Conservation (phyloP, 1,139 yeast genomes). For the Ogataea hybrid region DNA sequence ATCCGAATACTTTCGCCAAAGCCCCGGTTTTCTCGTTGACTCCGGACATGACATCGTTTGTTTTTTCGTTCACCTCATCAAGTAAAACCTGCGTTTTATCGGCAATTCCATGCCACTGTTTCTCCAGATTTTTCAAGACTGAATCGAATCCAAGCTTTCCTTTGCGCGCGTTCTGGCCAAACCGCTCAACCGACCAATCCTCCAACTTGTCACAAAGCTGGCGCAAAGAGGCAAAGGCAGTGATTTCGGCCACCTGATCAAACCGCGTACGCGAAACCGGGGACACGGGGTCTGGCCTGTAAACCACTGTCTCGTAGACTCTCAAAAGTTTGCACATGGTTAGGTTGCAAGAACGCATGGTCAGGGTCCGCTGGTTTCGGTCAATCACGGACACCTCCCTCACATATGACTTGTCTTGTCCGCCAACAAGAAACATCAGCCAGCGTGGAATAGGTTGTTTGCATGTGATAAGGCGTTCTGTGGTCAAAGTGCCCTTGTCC, state of each 20-base stretch:
- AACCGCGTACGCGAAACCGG: constrained; percentile 58
- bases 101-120: constrained; percentile 23
- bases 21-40: constrained; percentile 19
- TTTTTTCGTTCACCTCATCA: constrained; percentile 39
- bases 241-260: constrained; percentile 81
- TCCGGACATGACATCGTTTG: constrained; percentile 21
- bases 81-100: constrained; percentile 34
- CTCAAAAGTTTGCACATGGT: constrained; percentile 75
- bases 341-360: constrained; percentile 82
- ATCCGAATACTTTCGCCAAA: not conserved
- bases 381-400: constrained; percentile 90
- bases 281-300: constrained; percentile 61
- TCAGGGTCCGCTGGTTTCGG: constrained; percentile 57
- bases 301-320: constrained; percentile 83
- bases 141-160: constrained; percentile 85
- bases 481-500: constrained; percentile 54
- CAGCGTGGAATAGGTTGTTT: constrained; percentile 85
- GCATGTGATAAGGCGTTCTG: constrained; percentile 89
- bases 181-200: constrained; percentile 88
- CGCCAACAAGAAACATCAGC: constrained; percentile 74
- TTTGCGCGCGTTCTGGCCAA: constrained; percentile 78
- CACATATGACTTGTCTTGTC: constrained; percentile 71
- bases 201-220: constrained; percentile 79
- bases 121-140: constrained; percentile 45
- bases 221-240: constrained; percentile 74